phyloP scores from a whole-genome alignment of 768 basidiomycete genomes.

The Mrakia gelida region DNA sequence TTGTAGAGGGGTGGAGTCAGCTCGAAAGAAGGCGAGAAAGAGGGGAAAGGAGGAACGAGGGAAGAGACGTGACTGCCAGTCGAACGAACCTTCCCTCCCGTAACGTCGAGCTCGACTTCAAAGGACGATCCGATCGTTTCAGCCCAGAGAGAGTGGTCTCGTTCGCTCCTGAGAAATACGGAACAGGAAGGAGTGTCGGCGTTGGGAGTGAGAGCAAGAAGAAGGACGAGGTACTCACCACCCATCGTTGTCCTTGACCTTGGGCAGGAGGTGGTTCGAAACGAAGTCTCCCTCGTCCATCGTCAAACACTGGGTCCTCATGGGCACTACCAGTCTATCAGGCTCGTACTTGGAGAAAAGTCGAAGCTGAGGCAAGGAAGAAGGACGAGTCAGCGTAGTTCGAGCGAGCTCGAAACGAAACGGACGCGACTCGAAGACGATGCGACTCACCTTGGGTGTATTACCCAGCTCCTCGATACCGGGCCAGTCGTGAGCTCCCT shows the following conservation, averaged over 20 bases:
- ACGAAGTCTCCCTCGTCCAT: neutral
- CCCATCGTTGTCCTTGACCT: neutral
- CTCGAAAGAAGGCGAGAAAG: no score
- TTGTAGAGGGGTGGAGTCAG: neutral
- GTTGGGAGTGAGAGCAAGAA: neutral
- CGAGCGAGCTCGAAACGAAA: neutral
- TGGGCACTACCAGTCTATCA: neutral
- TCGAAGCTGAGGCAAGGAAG: neutral
- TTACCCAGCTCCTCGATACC: neutral
- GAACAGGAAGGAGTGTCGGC: neutral
- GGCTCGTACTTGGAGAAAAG: constrained; percentile 5
- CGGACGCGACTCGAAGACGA: neutral
- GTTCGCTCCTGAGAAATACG: neutral
- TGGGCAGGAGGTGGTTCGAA: neutral
- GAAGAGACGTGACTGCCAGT: neutral
- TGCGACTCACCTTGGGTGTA: neutral
- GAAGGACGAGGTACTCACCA: neutral
- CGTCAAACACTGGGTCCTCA: neutral
- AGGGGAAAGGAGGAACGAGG: neutral
- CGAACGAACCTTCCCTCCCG: neutral
- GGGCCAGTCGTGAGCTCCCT: neutral
- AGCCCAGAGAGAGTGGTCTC: neutral
- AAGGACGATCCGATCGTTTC: neutral
- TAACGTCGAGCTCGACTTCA: neutral
- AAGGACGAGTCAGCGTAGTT: no score